Conservation (phyloP, 495 filamentous ascomycete species). For the Hyaloscypha finlandica region DNA sequence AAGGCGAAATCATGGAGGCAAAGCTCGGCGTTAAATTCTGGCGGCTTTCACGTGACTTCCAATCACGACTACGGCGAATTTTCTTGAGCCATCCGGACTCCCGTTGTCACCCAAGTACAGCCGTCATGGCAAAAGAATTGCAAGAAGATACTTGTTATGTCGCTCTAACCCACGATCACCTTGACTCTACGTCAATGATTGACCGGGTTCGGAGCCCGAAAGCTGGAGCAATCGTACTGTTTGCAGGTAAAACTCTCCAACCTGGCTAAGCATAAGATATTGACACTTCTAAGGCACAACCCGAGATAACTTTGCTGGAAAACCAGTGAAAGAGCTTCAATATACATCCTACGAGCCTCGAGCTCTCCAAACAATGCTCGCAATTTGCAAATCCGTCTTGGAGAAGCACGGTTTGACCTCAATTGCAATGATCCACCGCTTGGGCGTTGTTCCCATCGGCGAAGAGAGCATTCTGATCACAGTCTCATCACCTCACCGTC, state of each 20-base stretch:
- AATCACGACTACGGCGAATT: too few species aligned
- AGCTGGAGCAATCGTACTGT: slow-evolving; percentile 88
- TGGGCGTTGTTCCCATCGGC: slow-evolving; percentile 81
- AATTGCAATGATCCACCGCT: slow-evolving; percentile 81
- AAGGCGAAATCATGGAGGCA: background rate
- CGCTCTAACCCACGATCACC: slow-evolving; percentile 61
- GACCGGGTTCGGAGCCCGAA: slow-evolving; percentile 71
- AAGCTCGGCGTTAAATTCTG: background rate
- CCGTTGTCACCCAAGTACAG: background rate
- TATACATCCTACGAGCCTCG: slow-evolving; percentile 82
- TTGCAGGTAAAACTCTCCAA: slow-evolving; percentile 59
- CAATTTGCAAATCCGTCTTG: slow-evolving; percentile 63
- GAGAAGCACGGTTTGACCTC: slow-evolving; percentile 62
- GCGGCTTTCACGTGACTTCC: background rate
- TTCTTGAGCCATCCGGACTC: too few species aligned
- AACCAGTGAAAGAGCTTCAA: slow-evolving; percentile 72
- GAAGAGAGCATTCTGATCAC: slow-evolving; percentile 94
- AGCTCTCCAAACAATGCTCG: slow-evolving; percentile 72
- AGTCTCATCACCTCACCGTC: slow-evolving; percentile 82
- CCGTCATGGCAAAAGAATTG: slow-evolving; percentile 31
- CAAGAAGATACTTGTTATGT: slow-evolving; percentile 51
- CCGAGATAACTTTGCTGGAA: slow-evolving; percentile 74
- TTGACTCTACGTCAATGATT: slow-evolving; percentile 62
- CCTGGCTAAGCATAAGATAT: background rate
- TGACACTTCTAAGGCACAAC: slow-evolving; percentile 66